phyloP scores from a whole-genome alignment of 1,139 yeast species.

The Protomyces inouyei region DNA sequence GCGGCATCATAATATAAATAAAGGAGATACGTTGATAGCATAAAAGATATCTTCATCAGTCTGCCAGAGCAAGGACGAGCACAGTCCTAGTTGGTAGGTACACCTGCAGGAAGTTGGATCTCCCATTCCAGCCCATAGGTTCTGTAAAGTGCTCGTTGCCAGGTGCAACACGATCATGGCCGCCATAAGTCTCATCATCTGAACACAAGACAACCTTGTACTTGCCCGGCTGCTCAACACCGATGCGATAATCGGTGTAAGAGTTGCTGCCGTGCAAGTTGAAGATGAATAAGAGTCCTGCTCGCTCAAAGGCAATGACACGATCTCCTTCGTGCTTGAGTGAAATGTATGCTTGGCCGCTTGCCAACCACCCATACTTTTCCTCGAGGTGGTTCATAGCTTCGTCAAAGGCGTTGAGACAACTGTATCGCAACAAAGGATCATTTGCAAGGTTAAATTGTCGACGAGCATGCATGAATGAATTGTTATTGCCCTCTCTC shows the following conservation, averaged over 20 bases:
- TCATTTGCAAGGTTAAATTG: conserved; percentile 86
- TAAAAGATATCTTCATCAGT: neutral
- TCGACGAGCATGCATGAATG: conserved; percentile 90
- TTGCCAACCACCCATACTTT: conserved; percentile 63
- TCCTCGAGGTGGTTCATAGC: conserved; percentile 77
- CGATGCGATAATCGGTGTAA: conserved; percentile 73
- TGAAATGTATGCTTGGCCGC: conserved; percentile 70
- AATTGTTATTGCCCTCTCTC: conserved; percentile 76
- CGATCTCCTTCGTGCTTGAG: conserved; percentile 85
- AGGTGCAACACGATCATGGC: conserved; percentile 65
- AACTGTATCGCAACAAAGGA: conserved; percentile 70
- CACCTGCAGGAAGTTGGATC: conserved; percentile 70
- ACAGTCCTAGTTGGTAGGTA: conserved; percentile 83
- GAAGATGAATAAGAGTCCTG: conserved; percentile 75
- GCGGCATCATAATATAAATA: neutral
- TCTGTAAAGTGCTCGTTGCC: conserved; percentile 57
- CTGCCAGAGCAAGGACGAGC: conserved; percentile 53
- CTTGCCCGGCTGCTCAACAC: conserved; percentile 73
- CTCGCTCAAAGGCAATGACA: conserved; percentile 81
- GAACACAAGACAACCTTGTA: conserved; percentile 71
- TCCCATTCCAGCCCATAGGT: conserved; percentile 71
- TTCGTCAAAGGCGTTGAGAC: conserved; percentile 69
- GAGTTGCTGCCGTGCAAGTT: conserved; percentile 84
- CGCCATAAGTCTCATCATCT: conserved; percentile 67
- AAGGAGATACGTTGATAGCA: neutral